Percentiles rank a stretch among this genome's conserved stretches.
Evolutionary conservation across 768 basidiomycete genomes (phyloP).

Genomic region (Pleurotus eryngii): DNA sequence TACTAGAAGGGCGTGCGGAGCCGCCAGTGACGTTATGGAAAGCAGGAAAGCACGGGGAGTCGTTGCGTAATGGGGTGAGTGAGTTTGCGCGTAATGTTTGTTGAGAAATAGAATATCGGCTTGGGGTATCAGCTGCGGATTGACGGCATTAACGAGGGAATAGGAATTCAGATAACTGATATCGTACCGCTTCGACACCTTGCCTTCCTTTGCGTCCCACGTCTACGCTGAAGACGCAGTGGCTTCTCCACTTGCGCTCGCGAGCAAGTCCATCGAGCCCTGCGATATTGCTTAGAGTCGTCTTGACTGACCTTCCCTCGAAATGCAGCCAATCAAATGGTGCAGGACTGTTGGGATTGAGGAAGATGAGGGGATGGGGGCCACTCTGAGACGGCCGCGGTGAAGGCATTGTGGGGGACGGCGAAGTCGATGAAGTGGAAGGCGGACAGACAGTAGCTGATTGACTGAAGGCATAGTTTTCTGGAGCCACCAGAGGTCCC

Average conservation of each 20-base stretch:
- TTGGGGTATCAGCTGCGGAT: slow-evolving; percentile 68
- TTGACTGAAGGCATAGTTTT: slow-evolving; percentile 55
- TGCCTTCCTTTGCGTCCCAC: slow-evolving; percentile 71
- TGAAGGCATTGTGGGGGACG: slow-evolving; percentile 25
- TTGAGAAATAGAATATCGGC: slow-evolving; percentile 82
- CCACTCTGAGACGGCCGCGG: slow-evolving; percentile 30
- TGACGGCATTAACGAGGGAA: not conserved
- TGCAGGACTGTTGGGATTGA: slow-evolving; percentile 58
- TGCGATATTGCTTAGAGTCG: slow-evolving; percentile 72
- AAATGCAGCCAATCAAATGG: slow-evolving; percentile 89
- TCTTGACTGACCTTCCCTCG: slow-evolving; percentile 77
- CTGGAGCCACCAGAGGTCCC: slow-evolving; percentile 78
- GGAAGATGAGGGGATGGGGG: slow-evolving; percentile 26
- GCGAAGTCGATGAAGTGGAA: slow-evolving; percentile 29
- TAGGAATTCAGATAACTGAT: slow-evolving; percentile 11
- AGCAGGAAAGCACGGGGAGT: slow-evolving; percentile 77
- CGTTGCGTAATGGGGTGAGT: slow-evolving; percentile 53
- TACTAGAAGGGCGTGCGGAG: slow-evolving; percentile 76
- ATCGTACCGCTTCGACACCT: slow-evolving; percentile 73
- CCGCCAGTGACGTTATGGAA: slow-evolving; percentile 62
- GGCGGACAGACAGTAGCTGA: slow-evolving; percentile 26
- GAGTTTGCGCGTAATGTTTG: slow-evolving; percentile 65
- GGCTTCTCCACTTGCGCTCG: slow-evolving; percentile 80
- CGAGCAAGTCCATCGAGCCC: slow-evolving; percentile 80
- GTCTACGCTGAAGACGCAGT: slow-evolving; percentile 80